Evolutionary conservation across 176 grass and related monocot genomes (phyloP), one percentile per base, ranked within the genome.

Genomic region (Dendrocalamus sinicus): DNA sequence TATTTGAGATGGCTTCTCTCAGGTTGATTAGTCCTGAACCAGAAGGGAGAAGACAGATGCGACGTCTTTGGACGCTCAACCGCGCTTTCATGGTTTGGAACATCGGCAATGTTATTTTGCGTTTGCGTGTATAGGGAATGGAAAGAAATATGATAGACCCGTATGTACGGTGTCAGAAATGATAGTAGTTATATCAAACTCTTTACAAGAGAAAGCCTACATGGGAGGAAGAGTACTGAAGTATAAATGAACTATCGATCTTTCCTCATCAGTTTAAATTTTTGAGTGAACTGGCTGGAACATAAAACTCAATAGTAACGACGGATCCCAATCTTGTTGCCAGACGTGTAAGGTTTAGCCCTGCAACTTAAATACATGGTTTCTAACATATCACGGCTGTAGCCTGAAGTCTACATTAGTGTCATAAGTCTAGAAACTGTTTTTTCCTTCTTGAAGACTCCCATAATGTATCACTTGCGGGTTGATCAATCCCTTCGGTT

Each of bases 1-100:
- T 89, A 84, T 69, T 70, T 89, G 87, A 87, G 87, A 64, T 92
- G 84, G 91, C 81, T 92, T 79, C 73, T 78, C 3, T 79, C 73
- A 1, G 80, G 67, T 60, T 87, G 73, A 83, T 67, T 40, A n/a
- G 7, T 77, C 55, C 3, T 64, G 17, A 19, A 67, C 24, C 6
- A 12, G 10, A 47, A 57, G 14, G 14, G 4, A 58, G 37, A 8
- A 76, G 8, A 64, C 26, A 39, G 13, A 67, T 30, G 28, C 28
- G 1, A 30, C 28, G 28, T 30, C 28, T 30, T 30, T 30, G 28
- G 28, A 30, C 28, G 28, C 28, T 30, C 28, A 30, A 30, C 28
- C 28, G 28, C 28, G 28, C 28, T 30, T 30, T 30, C 28, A 30
- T 30, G 28, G 28, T 35, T 11, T 60, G 22, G 11, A 24, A 23